Percentiles rank a stretch among this genome's conserved stretches.
These are phyloP conservation scores for Xylaria telfairii DNA, from an alignment of 495 filamentous ascomycete genomes.

Conservation along the genomic window DNA sequence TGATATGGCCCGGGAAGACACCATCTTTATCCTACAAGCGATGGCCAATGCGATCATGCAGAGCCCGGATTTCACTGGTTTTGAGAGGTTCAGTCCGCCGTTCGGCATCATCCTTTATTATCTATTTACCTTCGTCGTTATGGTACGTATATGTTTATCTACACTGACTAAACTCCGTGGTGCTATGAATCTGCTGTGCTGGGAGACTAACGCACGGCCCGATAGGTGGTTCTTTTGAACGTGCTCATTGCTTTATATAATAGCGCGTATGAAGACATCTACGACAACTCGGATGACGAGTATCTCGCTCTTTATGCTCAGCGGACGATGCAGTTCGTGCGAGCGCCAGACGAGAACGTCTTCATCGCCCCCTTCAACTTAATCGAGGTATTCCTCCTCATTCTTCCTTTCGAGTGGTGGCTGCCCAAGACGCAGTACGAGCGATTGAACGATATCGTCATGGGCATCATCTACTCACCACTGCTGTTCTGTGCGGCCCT, in stretches of 20 bases:
- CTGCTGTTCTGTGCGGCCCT: conserved; percentile 79
- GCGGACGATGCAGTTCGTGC: conserved; percentile 94
- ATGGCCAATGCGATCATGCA: conserved; percentile 93
- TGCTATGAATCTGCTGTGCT: not conserved
- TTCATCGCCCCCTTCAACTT: conserved; percentile 97
- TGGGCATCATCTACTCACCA: conserved; percentile 86
- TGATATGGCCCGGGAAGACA: conserved; percentile 61
- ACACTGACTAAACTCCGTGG: not conserved
- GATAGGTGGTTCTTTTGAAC: conserved; percentile 75
- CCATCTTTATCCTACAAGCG: conserved; percentile 77
- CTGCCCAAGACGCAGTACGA: conserved; percentile 71
- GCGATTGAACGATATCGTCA: conserved; percentile 81
- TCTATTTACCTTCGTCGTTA: conserved; percentile 95
- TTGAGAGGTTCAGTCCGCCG: conserved; percentile 74
- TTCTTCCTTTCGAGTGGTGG: conserved; percentile 96
- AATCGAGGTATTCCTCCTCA: conserved; percentile 80
- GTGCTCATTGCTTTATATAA: conserved; percentile 97
- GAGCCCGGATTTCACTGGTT: conserved; percentile 87
- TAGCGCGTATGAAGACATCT: conserved; percentile 94
- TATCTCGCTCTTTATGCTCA: conserved; percentile 89
- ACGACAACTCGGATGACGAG: conserved; percentile 91
- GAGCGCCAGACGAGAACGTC: conserved; percentile 96
- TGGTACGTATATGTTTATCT: conserved; percentile 55
- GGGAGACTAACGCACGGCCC: not conserved
- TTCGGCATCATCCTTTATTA: conserved; percentile 94